Evolutionary conservation across 2,329 filamentous ascomycete genomes (phyloP), one percentile per base, ranked within the genome.

Genomic region (Harringtonia aguacate): DNA sequence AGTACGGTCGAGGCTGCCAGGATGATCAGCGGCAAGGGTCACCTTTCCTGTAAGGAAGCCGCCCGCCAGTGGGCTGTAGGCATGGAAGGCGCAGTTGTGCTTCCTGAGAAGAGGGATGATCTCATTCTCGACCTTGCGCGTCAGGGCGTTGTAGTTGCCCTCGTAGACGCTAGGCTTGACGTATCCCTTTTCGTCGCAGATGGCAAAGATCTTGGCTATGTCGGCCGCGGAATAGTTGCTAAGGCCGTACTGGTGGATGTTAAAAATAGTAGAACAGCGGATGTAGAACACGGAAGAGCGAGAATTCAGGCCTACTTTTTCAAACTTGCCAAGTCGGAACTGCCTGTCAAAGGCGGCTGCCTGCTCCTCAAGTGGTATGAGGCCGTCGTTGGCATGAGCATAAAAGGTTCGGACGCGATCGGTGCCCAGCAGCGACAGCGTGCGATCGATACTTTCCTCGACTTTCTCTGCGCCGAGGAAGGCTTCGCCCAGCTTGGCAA

Each of bases 101-200:
- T 58, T 57, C 27, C 68, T 61, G 1, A 73, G 60, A 1, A 60
- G 58, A 1, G 69, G 68, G 22, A 72, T 62, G 5, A 72, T 54
- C 1, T 57, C 48, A 1, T 48, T 51, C 44, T 73, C 70, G 2
- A 52, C 45, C 17, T 54, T 54, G 5, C 70, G 61, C 2, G 56
- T 55, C 10, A 66, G 52, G 15, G 61, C 55, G 49, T 62, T 65
- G 58, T 69, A 69, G 41, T 59, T 54, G 36, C 35, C 67, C 51
- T 73, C 67, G 47, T 69, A 73, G 8, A 69, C 64, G 0, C 57
- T 55, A 0, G 69, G 70, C 5, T 62, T 50, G 9, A 67, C 57
- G 36, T 61, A 69, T 33, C 59, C 60, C 3, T 66, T 60, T 17
- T 55, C 51, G 31, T 61, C 57, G 46, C 57, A 57, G 2, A 66